phyloP scores from a whole-genome alignment of 345 rosid genomes.

The Erucastrum elatum region DNA sequence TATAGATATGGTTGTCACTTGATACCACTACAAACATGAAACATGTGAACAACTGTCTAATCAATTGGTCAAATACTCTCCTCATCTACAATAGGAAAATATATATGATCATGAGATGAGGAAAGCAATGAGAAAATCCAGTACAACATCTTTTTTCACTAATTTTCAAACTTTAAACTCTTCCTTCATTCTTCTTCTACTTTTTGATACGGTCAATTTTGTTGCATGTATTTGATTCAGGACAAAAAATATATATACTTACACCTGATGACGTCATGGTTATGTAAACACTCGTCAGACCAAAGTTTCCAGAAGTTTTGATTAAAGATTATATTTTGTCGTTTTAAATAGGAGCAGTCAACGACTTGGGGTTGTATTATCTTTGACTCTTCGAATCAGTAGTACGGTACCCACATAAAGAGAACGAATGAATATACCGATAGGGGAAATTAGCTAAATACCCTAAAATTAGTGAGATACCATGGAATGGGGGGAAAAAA shows the following conservation, averaged over 20 bases:
- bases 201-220: constrained; percentile 9
- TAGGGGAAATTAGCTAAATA: no score
- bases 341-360: background rate
- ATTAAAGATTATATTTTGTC: background rate
- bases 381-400: constrained; percentile 17
- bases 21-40: background rate
- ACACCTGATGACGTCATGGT: background rate
- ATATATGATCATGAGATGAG: background rate
- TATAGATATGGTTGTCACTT: background rate
- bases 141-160: background rate
- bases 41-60: constrained; percentile 5
- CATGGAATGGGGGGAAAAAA: no score
- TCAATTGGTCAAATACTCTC: background rate
- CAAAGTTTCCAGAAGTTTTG: background rate
- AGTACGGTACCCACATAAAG: background rate
- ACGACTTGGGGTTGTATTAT: constrained; percentile 1
- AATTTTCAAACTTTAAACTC: background rate
- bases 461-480: no score
- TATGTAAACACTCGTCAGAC: constrained; percentile 25
- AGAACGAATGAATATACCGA: background rate
- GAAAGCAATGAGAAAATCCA: background rate
- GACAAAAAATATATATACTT: background rate
- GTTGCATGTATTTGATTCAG: background rate
- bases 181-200: background rate
- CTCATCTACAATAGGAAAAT: background rate